phyloP scores from a whole-genome alignment of 306 rosid genomes.

The Ormosia semicastrata region DNA sequence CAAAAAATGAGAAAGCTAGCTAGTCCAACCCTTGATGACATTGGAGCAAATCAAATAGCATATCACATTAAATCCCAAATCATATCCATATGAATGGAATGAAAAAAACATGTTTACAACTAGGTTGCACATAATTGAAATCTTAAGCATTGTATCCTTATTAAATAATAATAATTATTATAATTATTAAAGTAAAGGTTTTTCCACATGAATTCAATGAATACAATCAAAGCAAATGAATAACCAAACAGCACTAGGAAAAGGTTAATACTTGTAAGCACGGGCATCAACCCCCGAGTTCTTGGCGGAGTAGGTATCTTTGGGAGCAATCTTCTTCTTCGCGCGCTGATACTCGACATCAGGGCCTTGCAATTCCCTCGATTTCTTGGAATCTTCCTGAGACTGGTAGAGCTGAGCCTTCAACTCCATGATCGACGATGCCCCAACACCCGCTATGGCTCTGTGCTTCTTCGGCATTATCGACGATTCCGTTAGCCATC shows the following conservation, averaged over 20 bases:
- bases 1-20: neutral
- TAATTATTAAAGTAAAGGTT: no score
- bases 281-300: constrained; percentile 90
- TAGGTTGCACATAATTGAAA: no score
- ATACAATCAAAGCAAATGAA: neutral
- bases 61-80: neutral
- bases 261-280: constrained; percentile 53
- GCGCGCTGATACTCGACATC: constrained; percentile 79
- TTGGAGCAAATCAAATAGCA: neutral
- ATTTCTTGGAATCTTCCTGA: constrained; percentile 80
- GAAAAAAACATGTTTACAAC: no score
- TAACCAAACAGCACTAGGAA: neutral
- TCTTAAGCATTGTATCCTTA: no score
- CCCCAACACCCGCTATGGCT: constrained; percentile 83
- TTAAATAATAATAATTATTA: no score
- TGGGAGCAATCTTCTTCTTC: constrained; percentile 54
- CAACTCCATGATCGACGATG: constrained; percentile 84
- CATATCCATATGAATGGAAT: no score
- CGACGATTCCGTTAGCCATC: constrained; percentile 97
- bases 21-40: neutral
- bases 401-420: constrained; percentile 90
- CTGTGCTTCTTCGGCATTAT: constrained; percentile 97
- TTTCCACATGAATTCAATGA: no score
- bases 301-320: constrained; percentile 50
- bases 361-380: constrained; percentile 57